Evolutionary conservation across 2,329 filamentous ascomycete genomes (phyloP).

Genomic region (Geoglossum cookeanum): DNA sequence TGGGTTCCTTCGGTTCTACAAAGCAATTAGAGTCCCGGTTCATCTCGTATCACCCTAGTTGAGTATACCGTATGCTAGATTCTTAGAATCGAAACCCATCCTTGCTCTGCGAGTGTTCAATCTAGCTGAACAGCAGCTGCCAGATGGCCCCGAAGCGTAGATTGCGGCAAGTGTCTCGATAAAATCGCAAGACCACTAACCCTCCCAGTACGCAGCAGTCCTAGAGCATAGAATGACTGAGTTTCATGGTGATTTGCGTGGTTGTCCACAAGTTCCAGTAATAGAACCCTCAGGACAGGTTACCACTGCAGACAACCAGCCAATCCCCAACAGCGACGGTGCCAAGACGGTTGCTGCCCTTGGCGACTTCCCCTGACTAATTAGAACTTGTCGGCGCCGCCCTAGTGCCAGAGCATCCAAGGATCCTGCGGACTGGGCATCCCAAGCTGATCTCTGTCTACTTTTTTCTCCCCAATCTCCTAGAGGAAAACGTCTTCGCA

Average conservation of each 20-base stretch:
- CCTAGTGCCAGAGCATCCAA: background rate
- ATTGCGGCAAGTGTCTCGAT: background rate
- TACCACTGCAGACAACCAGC: too few relatives aligned
- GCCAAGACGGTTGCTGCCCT: background rate
- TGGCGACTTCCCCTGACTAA: background rate
- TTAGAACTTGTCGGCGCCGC: background rate
- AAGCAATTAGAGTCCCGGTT: background rate
- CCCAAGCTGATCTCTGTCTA: background rate
- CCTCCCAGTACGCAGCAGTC: background rate
- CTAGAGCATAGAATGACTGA: background rate
- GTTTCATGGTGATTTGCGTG: background rate
- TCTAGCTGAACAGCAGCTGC: background rate
- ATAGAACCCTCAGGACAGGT: background rate
- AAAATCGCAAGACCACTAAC: background rate
- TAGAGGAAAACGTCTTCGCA: background rate
- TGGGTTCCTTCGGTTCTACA: conserved; percentile 33
- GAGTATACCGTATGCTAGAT: conserved; percentile 42
- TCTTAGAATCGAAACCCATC: conserved; percentile 46
- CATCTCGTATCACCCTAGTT: background rate
- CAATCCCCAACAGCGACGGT: too few relatives aligned
- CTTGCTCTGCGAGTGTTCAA: conserved; percentile 19
- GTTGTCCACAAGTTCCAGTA: background rate
- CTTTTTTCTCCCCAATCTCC: background rate
- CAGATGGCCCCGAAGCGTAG: background rate
- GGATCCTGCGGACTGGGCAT: background rate